Conservation (phyloP, 2,329 filamentous ascomycete species). For the Ascochyta clinopodiicola region DNA sequence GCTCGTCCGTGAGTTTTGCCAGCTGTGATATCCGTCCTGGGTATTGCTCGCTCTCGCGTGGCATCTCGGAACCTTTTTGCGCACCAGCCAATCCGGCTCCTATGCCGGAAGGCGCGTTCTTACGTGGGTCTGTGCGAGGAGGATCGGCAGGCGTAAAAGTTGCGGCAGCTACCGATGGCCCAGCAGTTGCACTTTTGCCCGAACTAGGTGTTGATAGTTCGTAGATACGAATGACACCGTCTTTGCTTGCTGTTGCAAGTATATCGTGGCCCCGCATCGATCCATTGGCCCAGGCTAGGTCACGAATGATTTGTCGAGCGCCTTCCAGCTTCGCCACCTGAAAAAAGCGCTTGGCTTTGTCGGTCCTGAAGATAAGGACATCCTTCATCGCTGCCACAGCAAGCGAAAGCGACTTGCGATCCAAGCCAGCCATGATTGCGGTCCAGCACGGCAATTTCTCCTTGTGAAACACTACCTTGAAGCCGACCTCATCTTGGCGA, state of each 20-base stretch:
- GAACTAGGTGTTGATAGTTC: slow-evolving; percentile 69
- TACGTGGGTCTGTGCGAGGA: slow-evolving; percentile 31
- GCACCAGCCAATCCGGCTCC: slow-evolving; percentile 59
- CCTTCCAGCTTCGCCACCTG: slow-evolving; percentile 77
- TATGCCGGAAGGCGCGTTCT: slow-evolving; percentile 58
- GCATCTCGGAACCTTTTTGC: slow-evolving; percentile 52
- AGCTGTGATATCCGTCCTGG: slow-evolving; percentile 72
- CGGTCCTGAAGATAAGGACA: slow-evolving; percentile 83
- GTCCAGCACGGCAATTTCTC: slow-evolving; percentile 82
- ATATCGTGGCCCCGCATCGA: slow-evolving; percentile 90
- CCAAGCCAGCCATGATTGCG: slow-evolving; percentile 79
- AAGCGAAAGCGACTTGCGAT: slow-evolving; percentile 77
- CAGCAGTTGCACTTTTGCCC: slow-evolving; percentile 45
- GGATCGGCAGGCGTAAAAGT: slow-evolving; percentile 28
- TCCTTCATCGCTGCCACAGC: slow-evolving; percentile 86
- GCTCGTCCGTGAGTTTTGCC: slow-evolving; percentile 67
- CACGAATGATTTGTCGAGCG: slow-evolving; percentile 79
- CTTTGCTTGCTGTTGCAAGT: slow-evolving; percentile 90
- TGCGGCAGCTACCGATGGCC: slow-evolving; percentile 31
- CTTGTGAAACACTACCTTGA: slow-evolving; percentile 86
- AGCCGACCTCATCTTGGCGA: slow-evolving; percentile 84
- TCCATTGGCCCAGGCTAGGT: slow-evolving; percentile 91
- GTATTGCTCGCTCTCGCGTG: slow-evolving; percentile 62
- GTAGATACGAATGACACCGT: slow-evolving; percentile 89
- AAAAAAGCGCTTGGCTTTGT: slow-evolving; percentile 80